Percentiles rank a stretch among this genome's conserved stretches.
Conservation (phyloP, 1,139 yeast genomes). For the Scheffersomyces stambukii region DNA sequence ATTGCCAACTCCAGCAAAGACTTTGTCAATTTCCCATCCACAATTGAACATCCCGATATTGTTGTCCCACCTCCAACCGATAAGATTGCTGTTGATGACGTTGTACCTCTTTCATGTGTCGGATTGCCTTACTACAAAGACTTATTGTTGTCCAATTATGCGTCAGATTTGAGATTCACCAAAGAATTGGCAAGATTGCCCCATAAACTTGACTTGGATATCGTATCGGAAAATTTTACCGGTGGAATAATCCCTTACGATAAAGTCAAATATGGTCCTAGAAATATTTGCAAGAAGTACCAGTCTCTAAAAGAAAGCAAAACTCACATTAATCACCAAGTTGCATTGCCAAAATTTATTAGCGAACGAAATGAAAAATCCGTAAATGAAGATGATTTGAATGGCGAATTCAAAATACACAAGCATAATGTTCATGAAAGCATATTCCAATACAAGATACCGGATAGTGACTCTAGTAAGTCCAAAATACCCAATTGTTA, state of each 20-base stretch:
- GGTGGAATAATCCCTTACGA: constrained; percentile 42
- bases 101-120: constrained; percentile 60
- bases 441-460: constrained; percentile 28
- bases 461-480: too few species aligned
- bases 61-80: constrained; percentile 21
- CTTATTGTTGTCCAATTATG: constrained; percentile 77
- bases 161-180: constrained; percentile 52
- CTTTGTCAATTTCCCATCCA: constrained; percentile 45
- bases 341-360: constrained; percentile 57
- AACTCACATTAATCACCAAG: too few species aligned
- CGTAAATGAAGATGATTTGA: constrained; percentile 6
- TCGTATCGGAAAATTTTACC: constrained; percentile 15
- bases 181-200: constrained; percentile 54
- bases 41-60: constrained; percentile 49
- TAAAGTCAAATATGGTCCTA: constrained; percentile 49
- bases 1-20: constrained; percentile 23
- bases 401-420: constrained; percentile 5
- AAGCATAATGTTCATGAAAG: constrained; percentile 16
- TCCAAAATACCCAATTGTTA: constrained; percentile 65
- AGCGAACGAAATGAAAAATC: constrained; percentile 67
- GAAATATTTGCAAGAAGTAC: constrained; percentile 48
- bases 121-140: constrained; percentile 90
- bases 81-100: constrained; percentile 32
- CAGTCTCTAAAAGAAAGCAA: constrained; percentile 30
- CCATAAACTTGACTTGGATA: constrained; percentile 34